phyloP scores from a whole-genome alignment of 176 grass and related monocot species.

The Oryza meridionalis region DNA sequence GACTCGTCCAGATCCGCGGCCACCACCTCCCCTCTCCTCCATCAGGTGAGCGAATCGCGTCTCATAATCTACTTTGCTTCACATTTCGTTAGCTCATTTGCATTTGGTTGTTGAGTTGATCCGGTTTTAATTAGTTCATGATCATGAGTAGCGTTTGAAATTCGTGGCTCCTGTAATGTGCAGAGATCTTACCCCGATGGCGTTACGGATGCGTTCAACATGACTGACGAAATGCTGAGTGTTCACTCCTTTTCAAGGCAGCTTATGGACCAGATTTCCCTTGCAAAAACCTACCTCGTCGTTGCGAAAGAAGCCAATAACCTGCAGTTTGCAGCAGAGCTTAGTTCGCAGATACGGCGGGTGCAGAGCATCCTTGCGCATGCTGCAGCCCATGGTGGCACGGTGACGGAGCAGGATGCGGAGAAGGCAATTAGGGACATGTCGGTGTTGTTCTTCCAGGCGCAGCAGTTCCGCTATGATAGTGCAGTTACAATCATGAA shows the following conservation, averaged over 20 bases:
- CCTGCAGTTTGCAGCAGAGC: conserved; percentile 81
- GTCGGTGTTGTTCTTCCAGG: conserved; percentile 79
- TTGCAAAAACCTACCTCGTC: conserved; percentile 77
- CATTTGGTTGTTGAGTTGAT: background rate
- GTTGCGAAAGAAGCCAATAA: conserved; percentile 79
- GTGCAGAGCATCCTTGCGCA: conserved; percentile 65
- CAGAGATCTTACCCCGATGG: conserved; percentile 72
- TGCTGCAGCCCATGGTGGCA: conserved; percentile 47
- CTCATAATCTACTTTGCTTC: background rate
- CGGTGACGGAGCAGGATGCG: conserved; percentile 47
- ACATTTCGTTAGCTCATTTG: conserved; percentile 16
- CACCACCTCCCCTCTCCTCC: conserved; percentile 43
- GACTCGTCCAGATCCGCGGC: conserved; percentile 20
- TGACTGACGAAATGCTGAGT: conserved; percentile 84
- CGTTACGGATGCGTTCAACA: conserved; percentile 60
- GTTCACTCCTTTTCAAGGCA: conserved; percentile 76
- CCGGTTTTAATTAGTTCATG: background rate
- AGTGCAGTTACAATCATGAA: conserved; percentile 71
- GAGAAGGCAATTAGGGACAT: conserved; percentile 80
- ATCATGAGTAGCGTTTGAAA: conserved; percentile 25
- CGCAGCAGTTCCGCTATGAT: conserved; percentile 82
- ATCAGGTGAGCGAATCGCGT: conserved; percentile 43
- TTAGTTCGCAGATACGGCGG: conserved; percentile 58
- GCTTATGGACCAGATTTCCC: conserved; percentile 85
- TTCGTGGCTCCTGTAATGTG: conserved; percentile 11